These are phyloP conservation scores for Diutina mesorugosa DNA, from an alignment of 1,139 yeast species.

Conservation along the genomic window DNA sequence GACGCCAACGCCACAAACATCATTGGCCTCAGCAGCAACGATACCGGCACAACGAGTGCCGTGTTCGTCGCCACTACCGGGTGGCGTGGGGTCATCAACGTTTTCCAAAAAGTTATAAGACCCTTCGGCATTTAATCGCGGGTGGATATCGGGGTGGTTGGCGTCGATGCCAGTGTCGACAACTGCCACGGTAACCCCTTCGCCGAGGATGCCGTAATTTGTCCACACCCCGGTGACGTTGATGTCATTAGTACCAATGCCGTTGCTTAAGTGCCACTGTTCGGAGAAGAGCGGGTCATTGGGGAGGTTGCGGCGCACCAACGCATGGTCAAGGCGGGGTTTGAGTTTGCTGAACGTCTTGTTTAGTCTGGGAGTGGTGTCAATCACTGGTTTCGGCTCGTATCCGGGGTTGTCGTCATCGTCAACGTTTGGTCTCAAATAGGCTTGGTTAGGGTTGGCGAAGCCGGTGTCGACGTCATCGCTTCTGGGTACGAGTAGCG, in stretches of 20 bases:
- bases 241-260: slow-evolving; percentile 57
- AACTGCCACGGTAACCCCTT: slow-evolving; percentile 71
- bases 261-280: slow-evolving; percentile 87
- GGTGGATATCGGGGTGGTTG: slow-evolving; percentile 57
- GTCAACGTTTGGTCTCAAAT: neutral
- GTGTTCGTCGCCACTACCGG: slow-evolving; percentile 74
- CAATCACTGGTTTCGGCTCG: neutral
- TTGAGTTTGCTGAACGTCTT: neutral
- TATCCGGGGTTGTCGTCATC: neutral
- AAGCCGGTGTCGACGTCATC: neutral
- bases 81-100: slow-evolving; percentile 63
- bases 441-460: neutral
- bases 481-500: neutral
- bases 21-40: slow-evolving; percentile 81
- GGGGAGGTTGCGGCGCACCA: neutral
- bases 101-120: slow-evolving; percentile 86
- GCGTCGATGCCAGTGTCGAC: slow-evolving; percentile 92
- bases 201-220: slow-evolving; percentile 63
- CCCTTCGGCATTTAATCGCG: slow-evolving; percentile 64
- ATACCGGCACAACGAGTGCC: slow-evolving; percentile 99
- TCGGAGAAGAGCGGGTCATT: slow-evolving; percentile 66
- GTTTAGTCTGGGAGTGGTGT: neutral
- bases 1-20: slow-evolving; percentile 88
- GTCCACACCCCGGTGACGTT: slow-evolving; percentile 84
- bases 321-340: neutral